Percentiles rank a stretch among this genome's conserved stretches.
phyloP scores from a whole-genome alignment of 2,329 filamentous ascomycete genomes.

The Fulvia fulva region DNA sequence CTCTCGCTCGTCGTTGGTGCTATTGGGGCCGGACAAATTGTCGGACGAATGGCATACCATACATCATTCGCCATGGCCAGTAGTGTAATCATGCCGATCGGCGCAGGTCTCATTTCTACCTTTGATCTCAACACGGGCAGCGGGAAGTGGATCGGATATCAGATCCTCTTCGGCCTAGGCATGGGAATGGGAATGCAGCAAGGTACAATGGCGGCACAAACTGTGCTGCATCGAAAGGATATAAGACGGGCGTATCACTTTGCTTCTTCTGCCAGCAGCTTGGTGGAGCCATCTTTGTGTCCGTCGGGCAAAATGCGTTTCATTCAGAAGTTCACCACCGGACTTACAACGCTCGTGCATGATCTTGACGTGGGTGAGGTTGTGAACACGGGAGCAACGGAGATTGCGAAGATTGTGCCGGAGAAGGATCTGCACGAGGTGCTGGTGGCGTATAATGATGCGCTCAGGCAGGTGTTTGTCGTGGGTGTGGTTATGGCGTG shows the following conservation, averaged over 20 bases:
- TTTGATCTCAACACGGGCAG: conserved; percentile 36
- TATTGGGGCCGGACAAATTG: conserved; percentile 32
- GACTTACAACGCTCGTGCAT: conserved; percentile 7
- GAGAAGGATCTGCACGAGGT: conserved; percentile 11
- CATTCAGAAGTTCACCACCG: conserved; percentile 14
- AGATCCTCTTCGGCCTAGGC: conserved; percentile 44
- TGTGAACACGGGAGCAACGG: conserved; percentile 22
- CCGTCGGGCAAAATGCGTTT: conserved; percentile 37
- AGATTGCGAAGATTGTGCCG: conserved; percentile 18
- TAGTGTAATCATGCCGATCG: conserved; percentile 41
- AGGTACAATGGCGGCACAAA: conserved; percentile 40
- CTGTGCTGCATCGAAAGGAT: conserved; percentile 34
- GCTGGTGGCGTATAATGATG: conserved; percentile 24
- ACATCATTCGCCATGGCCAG: conserved; percentile 42
- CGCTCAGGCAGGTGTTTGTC: conserved; percentile 22
- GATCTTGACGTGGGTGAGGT: conserved; percentile 16
- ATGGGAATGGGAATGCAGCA: conserved; percentile 43
- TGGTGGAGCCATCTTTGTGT: conserved; percentile 41
- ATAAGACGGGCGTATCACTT: conserved; percentile 37
- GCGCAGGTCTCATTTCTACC: conserved; percentile 43
- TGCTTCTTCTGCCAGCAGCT: conserved; percentile 42
- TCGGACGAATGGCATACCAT: conserved; percentile 44
- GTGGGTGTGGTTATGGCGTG: conserved; percentile 20
- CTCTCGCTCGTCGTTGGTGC: conserved; percentile 39
- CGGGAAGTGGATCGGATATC: conserved; percentile 47